A percentile compares a stretch with the other conserved stretches of the same genome.
These are phyloP conservation scores for Ligustrum vulgare DNA, from an alignment of 257 asterid genomes.

Conservation along the genomic window DNA sequence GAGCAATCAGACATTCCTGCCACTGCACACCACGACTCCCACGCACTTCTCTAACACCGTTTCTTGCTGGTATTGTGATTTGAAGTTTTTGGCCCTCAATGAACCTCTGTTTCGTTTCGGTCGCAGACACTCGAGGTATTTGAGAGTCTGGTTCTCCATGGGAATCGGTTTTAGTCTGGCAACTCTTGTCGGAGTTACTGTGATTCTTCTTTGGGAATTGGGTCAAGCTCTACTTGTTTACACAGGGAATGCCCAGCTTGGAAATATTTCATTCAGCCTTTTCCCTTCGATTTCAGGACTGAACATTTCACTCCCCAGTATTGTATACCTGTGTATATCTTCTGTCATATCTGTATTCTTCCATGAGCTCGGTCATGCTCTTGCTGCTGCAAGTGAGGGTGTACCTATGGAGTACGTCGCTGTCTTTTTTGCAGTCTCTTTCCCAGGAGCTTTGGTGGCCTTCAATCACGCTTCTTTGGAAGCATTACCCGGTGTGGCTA, in stretches of 20 bases:
- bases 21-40: constrained; percentile 39
- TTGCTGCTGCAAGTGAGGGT: constrained; percentile 97
- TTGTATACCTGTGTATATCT: constrained; percentile 70
- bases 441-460: constrained; percentile 97
- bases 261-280: constrained; percentile 39
- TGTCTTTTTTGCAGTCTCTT: constrained; percentile 63
- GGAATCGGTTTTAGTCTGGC: constrained; percentile 79
- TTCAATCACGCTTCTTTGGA: constrained; percentile 64
- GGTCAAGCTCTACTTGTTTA: constrained; percentile 39
- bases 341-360: constrained; percentile 56
- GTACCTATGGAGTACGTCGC: constrained; percentile 81
- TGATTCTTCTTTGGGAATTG: constrained; percentile 57
- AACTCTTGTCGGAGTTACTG: constrained; percentile 54
- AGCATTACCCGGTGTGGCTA: constrained; percentile 54
- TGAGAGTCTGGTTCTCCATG: constrained; percentile 72
- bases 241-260: constrained; percentile 34
- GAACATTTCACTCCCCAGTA: constrained; percentile 53
- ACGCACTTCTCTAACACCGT: constrained; percentile 45
- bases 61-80: constrained; percentile 89
- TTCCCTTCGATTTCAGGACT: constrained; percentile 49
- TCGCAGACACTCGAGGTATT: constrained; percentile 61
- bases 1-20: constrained; percentile 48
- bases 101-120: constrained; percentile 71
- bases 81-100: constrained; percentile 59
- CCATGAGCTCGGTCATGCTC: constrained; percentile 93